Base-by-base conservation (phyloP, 371 early-diverging fungal genomes). In the Apophysomyces ossiformis region DNA sequence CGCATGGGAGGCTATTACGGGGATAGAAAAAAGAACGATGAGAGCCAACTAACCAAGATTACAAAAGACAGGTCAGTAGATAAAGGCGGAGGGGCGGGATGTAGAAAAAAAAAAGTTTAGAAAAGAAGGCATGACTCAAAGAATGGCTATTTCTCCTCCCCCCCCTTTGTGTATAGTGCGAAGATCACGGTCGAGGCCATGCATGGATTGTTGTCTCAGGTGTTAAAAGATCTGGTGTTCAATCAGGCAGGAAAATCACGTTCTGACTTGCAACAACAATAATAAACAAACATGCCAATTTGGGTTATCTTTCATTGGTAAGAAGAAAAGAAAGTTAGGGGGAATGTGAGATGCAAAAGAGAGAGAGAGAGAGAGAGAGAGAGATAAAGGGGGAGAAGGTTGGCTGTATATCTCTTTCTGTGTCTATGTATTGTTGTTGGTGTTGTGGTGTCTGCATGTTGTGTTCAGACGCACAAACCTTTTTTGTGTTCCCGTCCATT, bases 181-280 rank as follows among this genome's bases (percentile, higher is more conserved):
- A 92, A 91, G 69, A 92, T 93, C 43, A 86, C 91, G 2, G 82
- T 84, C 11, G 95, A 95, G 69, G 90, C 90, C 8, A 81, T 87
- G 12, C 94, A 95, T 69, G 93, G 93, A 0, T 72, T 93, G 46
- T 81, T 94, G 56, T 87, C 92, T 2, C 94, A 95, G 65, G 89
- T 94, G 0, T 75, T 95, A 18, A 94, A 94, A 65, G 86, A 92
- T 65, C 77, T 90, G 36, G 79, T 94, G 16, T 95, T 95, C 70
- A 95, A 91, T 58, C 67, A 63, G 37, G 38, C 56, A 7, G 46
- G 60, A 47, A 58, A 65, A 44, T 39, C 57, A 7, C 5, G 41
- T 13, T 41, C 41, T 41, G 41, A 13, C 44, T 18, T 6, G 36
- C 47, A 47, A 15, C n/a, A 47, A 50, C 21, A 21, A 50, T 26